Percentiles rank a stretch among this genome's conserved stretches.
Evolutionary conservation across 2,329 filamentous ascomycete species (phyloP).

Genomic region (Fusarium mundagurra): DNA sequence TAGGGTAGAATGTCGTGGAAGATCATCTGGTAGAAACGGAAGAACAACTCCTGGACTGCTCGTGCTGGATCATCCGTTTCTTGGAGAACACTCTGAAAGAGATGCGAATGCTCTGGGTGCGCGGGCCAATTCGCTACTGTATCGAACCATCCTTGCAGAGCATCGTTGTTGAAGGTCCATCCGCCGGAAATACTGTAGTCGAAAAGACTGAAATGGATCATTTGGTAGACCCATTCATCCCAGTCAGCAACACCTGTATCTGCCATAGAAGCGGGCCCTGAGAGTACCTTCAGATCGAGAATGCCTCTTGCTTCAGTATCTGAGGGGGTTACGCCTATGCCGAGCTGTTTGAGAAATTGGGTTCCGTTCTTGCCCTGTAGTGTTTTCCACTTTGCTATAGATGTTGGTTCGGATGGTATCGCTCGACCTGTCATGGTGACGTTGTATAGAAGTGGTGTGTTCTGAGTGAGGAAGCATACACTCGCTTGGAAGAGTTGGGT

Average conservation of each 20-base stretch:
- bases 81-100: conserved; percentile 9
- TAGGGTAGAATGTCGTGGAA: background rate
- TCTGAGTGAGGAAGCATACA: background rate
- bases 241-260: background rate
- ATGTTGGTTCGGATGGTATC: background rate
- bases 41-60: background rate
- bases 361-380: background rate
- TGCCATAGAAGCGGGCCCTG: background rate
- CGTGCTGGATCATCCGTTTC: conserved; percentile 3
- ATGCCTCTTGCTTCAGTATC: background rate
- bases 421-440: conserved; percentile 10
- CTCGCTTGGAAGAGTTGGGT: background rate
- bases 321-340: rapidly evolving
- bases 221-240: background rate
- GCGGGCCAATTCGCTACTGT: background rate
- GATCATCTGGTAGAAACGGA: conserved; percentile 20
- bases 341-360: background rate
- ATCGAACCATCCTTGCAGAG: rapidly evolving
- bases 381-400: background rate
- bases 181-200: background rate
- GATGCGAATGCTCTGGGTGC: background rate
- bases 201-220: background rate
- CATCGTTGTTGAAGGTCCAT: background rate
- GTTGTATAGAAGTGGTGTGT: background rate
- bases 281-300: background rate